Base-by-base conservation (phyloP, 2,329 filamentous ascomycete genomes). In the Aspergillus quadricinctus region DNA sequence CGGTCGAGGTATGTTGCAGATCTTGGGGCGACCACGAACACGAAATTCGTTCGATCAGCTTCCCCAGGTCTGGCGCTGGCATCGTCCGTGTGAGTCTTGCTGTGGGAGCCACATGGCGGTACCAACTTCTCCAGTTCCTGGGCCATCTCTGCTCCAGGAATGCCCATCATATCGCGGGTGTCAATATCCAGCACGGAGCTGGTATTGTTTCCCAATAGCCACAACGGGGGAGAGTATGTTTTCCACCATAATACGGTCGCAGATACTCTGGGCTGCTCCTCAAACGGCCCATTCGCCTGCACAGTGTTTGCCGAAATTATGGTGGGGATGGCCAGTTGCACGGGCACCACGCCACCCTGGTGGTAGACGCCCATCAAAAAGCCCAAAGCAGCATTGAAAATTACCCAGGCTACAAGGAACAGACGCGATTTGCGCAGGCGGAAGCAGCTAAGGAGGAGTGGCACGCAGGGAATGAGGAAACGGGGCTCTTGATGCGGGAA, bases 181-280 rank as follows among this genome's bases (percentile, higher is more conserved):
- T 68, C 62, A 61, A 79, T 72, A 49, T 71, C 59, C 48, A 70
- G 61, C 9, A 62, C 62, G 4, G 64, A 43, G 19, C 63, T 66
- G 35, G 64, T 66, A 41, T 70, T 67, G 4, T 72, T 68, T 21
- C 79, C 80, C 5, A 81, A 69, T 14, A 82, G 67, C 77, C 80
- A 82, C 8, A 74, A 71, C 3, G 80, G 80, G 2, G 80, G 80
- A 8, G 78, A 77, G 61, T 82, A 82, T 3, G 80, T 81, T 60
- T 81, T 81, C 80, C 80, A 82, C 79, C 79, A 82, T 55, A 81
- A 72, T 17, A 80, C 76, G 4, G 74, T 74, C 8, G 69, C 71
- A 9, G 66, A 65, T 46, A 55, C 43, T 14, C 54, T 49, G 21
- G 57, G 52, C n/a, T 57, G 49, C 0, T 57, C 45, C 9, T 54